These are phyloP conservation scores for Chaetothyriales sp. DNA, from an alignment of 2,329 filamentous ascomycete genomes.

Conservation along the genomic window DNA sequence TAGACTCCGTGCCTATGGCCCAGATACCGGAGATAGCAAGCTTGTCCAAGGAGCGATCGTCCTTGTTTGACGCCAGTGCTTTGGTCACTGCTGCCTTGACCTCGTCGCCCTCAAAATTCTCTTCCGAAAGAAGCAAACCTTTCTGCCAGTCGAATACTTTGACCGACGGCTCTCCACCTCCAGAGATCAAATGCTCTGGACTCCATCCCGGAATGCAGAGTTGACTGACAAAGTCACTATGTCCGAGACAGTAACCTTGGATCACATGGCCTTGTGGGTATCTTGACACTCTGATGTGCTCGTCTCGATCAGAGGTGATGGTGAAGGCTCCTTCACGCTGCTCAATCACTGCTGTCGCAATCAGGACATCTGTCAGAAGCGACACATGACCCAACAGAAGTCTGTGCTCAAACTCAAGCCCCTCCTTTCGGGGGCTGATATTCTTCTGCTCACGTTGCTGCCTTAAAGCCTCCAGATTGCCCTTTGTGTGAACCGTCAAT, in stretches of 20 bases:
- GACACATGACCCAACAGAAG: slow-evolving; percentile 87
- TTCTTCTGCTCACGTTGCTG: slow-evolving; percentile 36
- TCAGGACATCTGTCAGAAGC: slow-evolving; percentile 64
- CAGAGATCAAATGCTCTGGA: slow-evolving; percentile 58
- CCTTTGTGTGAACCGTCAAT: slow-evolving; percentile 46
- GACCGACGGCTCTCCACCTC: slow-evolving; percentile 67
- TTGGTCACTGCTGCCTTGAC: slow-evolving; percentile 1
- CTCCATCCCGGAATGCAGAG: slow-evolving; percentile 48
- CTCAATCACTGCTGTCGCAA: slow-evolving; percentile 33
- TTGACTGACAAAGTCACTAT: slow-evolving; percentile 68
- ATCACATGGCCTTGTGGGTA: slow-evolving; percentile 75
- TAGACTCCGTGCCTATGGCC: slow-evolving; percentile 6
- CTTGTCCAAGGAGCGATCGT: slow-evolving; percentile 17
- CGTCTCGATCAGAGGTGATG: slow-evolving; percentile 53
- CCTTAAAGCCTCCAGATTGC: slow-evolving; percentile 43
- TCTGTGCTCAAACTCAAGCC: slow-evolving; percentile 52
- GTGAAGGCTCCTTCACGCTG: slow-evolving; percentile 41
- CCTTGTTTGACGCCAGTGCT: slow-evolving; percentile 2
- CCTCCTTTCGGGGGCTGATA: slow-evolving; percentile 32
- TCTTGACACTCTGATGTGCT: slow-evolving; percentile 79
- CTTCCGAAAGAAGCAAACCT: slow-evolving; percentile 38
- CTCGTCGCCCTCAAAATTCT: slow-evolving; percentile 31
- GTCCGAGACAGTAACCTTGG: slow-evolving; percentile 76
- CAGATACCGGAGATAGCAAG: slow-evolving; percentile 24
- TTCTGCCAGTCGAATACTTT: slow-evolving; percentile 69